Conservation (phyloP, 2,329 filamentous ascomycete genomes). For the Ophiocordyceps camponoti-floridani region DNA sequence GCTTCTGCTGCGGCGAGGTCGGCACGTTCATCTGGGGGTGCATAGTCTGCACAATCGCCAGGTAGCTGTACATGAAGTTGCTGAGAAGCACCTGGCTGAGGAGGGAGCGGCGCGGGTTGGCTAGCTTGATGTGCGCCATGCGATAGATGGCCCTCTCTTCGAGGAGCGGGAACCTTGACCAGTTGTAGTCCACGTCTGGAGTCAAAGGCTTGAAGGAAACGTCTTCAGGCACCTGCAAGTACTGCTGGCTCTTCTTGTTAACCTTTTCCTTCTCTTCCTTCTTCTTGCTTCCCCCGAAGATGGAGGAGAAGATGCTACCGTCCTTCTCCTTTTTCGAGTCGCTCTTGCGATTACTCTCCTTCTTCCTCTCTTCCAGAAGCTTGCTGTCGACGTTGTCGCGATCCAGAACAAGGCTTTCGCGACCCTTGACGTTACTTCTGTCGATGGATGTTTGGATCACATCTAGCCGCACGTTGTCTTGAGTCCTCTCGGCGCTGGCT, state of each 20-base stretch:
- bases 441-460: slow-evolving; percentile 81
- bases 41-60: slow-evolving; percentile 97
- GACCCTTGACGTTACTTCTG: slow-evolving; percentile 39
- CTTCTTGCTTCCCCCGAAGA: slow-evolving; percentile 84
- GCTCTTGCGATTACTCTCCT: slow-evolving; percentile 57
- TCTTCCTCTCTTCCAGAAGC: slow-evolving; percentile 66
- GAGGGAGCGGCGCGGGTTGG: slow-evolving; percentile 82
- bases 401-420: slow-evolving; percentile 73
- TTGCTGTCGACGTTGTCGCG: slow-evolving; percentile 55
- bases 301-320: slow-evolving; percentile 78
- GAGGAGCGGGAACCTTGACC: slow-evolving; percentile 85
- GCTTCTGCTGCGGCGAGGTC: slow-evolving; percentile 58
- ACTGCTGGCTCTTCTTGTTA: slow-evolving; percentile 51
- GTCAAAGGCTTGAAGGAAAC: slow-evolving; percentile 52
- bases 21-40: slow-evolving; percentile 88
- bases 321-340: slow-evolving; percentile 84
- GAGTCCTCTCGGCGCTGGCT: slow-evolving; percentile 33
- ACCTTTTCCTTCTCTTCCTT: slow-evolving; percentile 59
- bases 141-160: slow-evolving; percentile 95
- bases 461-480: slow-evolving; percentile 72
- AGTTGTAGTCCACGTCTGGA: slow-evolving; percentile 87
- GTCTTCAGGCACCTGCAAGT: slow-evolving; percentile 65
- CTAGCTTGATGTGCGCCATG: slow-evolving; percentile 97
- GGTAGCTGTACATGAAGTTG: slow-evolving; percentile 99
- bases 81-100: slow-evolving; percentile 91